Percentiles rank a stretch among this genome's conserved stretches.
These are phyloP conservation scores for Erythrobasidium hasegawianum DNA, from an alignment of 1,284 basidiomycete species.

Conservation along the genomic window DNA sequence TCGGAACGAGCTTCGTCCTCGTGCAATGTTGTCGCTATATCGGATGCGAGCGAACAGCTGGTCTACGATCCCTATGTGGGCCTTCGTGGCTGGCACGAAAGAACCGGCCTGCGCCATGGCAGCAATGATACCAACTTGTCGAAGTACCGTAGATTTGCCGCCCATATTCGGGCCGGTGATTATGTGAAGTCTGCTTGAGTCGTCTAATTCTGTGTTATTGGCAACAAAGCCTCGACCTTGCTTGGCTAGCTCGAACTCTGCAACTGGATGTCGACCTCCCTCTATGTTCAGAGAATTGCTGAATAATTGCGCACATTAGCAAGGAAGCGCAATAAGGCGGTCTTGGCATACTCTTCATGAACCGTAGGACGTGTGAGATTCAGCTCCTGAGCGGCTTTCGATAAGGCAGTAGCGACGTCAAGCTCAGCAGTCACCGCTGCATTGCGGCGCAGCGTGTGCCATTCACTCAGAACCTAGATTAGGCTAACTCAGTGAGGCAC, in stretches of 20 bases:
- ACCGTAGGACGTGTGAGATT: constrained; percentile 66
- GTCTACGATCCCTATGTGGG: constrained; percentile 80
- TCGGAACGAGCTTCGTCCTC: constrained; percentile 63
- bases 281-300: constrained; percentile 65
- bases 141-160: constrained; percentile 82
- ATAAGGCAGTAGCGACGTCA: constrained; percentile 78
- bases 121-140: constrained; percentile 83
- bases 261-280: constrained; percentile 84
- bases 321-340: too few species aligned
- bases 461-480: constrained; percentile 34
- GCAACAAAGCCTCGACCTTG: constrained; percentile 73
- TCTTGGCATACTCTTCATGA: constrained; percentile 2
- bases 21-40: constrained; percentile 89
- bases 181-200: constrained; percentile 62
- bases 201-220: constrained; percentile 64
- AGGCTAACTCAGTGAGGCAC: not conserved
- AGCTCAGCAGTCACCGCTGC: constrained; percentile 80
- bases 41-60: constrained; percentile 90
- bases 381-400: constrained; percentile 74
- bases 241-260: constrained; percentile 78
- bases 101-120: constrained; percentile 89
- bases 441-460: constrained; percentile 62
- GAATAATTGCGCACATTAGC: constrained; percentile 35
- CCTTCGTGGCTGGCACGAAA: constrained; percentile 82
- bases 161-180: constrained; percentile 95